phyloP scores from a whole-genome alignment of 371 early-diverging fungal species.

The Blakeslea trispora region DNA sequence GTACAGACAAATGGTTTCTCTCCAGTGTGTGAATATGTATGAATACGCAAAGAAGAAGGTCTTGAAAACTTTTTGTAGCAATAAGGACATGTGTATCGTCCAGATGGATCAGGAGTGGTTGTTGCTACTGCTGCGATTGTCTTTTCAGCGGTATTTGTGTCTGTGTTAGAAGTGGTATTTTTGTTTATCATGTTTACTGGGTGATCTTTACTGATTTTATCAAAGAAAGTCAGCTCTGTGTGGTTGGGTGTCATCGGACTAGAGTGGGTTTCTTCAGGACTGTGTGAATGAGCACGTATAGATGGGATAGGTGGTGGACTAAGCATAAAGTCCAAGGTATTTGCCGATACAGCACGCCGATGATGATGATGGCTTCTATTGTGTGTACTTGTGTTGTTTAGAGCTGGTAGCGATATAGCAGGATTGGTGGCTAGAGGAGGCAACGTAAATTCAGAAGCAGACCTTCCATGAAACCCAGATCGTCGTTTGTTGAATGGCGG shows the following conservation, averaged over 20 bases:
- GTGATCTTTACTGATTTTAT: not conserved
- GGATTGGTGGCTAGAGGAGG: constrained; percentile 10
- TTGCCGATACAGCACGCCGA: constrained; percentile 27
- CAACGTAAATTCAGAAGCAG: constrained; percentile 25
- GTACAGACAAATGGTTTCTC: constrained; percentile 74
- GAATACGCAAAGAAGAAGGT: constrained; percentile 71
- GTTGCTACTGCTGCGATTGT: not conserved
- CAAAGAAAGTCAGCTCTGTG: constrained; percentile 4
- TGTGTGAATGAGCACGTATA: constrained; percentile 21
- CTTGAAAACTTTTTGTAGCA: constrained; percentile 75
- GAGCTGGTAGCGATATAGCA: constrained; percentile 7
- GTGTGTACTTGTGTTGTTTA: constrained; percentile 18
- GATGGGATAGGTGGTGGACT: constrained; percentile 6
- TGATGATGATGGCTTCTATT: constrained; percentile 17
- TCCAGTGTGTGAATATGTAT: constrained; percentile 76
- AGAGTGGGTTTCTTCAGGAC: constrained; percentile 20
- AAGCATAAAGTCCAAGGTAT: constrained; percentile 24
- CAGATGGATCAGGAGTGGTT: constrained; percentile 14
- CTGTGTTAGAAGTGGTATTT: not conserved
- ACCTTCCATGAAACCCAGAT: constrained; percentile 21
- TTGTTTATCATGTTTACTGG: not conserved
- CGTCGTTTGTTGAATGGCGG: constrained; percentile 14
- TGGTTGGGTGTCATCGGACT: not conserved
- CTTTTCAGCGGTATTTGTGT: not conserved
- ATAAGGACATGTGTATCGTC: constrained; percentile 66